phyloP scores from a whole-genome alignment of 2,329 filamentous ascomycete genomes.

The Leptographium wingfieldii region DNA sequence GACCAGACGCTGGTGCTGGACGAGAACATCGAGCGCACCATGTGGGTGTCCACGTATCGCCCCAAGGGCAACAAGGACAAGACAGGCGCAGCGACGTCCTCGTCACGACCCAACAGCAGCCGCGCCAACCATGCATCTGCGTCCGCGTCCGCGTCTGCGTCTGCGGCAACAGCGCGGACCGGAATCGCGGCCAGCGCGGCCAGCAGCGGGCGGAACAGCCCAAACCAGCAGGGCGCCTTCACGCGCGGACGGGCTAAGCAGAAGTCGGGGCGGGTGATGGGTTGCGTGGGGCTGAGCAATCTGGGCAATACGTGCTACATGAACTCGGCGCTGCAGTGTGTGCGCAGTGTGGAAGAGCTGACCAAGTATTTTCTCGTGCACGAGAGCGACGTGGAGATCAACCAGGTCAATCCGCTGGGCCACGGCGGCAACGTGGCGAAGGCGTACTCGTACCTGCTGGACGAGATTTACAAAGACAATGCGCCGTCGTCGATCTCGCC shows the following conservation, averaged over 20 bases:
- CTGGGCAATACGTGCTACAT: constrained; percentile 98
- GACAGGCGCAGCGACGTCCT: neutral
- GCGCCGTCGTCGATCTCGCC: constrained; percentile 60
- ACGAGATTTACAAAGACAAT: constrained; percentile 63
- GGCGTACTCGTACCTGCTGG: constrained; percentile 64
- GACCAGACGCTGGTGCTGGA: constrained; percentile 75
- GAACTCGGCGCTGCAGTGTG: constrained; percentile 93
- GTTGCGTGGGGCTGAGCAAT: constrained; percentile 75
- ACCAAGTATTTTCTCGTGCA: constrained; percentile 78
- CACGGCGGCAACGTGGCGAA: constrained; percentile 80
- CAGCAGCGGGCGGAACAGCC: constrained; percentile 59
- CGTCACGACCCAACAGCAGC: constrained; percentile 9
- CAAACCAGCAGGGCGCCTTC: constrained; percentile 43
- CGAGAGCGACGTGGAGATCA: constrained; percentile 68
- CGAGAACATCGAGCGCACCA: constrained; percentile 52
- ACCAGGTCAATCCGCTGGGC: constrained; percentile 71
- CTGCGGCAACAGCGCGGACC: constrained; percentile 13
- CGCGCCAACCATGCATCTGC: constrained; percentile 12
- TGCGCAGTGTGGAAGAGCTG: constrained; percentile 85
- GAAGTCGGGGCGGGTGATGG: constrained; percentile 56
- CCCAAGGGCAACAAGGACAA: constrained; percentile 14
- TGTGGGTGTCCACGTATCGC: constrained; percentile 41
- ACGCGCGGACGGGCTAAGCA: constrained; percentile 62
- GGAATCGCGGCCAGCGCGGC: constrained; percentile 21
- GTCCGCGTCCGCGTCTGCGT: too few relatives aligned